A percentile compares a stretch with the other conserved stretches of the same genome.
Evolutionary conservation across 331 rosid species (phyloP).

Genomic region (Quercus tomentella): DNA sequence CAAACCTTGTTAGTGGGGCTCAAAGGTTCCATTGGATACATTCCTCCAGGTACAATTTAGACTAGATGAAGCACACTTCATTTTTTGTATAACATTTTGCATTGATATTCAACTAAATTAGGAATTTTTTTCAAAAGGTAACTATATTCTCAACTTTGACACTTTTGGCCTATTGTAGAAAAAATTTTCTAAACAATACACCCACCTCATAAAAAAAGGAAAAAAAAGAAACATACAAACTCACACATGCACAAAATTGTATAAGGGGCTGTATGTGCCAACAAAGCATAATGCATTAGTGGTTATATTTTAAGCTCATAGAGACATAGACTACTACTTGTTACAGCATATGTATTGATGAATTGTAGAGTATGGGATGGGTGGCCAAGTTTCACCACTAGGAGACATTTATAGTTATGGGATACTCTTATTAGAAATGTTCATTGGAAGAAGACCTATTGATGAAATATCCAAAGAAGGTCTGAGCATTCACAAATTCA

Average conservation of each 20-base stretch:
- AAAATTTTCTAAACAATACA: background rate
- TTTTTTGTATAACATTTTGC: no score
- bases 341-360: no score
- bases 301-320: no score
- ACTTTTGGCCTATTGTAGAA: background rate
- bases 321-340: no score
- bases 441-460: conserved; percentile 46
- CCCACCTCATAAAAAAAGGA: no score
- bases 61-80: no score
- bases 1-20: conserved; percentile 19
- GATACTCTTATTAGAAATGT: conserved; percentile 38
- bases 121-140: no score
- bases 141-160: background rate
- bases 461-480: conserved; percentile 14
- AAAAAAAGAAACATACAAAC: no score
- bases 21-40: conserved; percentile 52
- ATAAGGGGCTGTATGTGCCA: no score
- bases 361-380: conserved; percentile 43
- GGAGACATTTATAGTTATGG: conserved; percentile 51
- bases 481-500: conserved; percentile 35
- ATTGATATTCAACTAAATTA: no score
- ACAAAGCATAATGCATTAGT: no score
- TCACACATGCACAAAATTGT: background rate
- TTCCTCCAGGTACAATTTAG: conserved; percentile 46
- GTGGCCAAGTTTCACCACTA: conserved; percentile 25